These are phyloP conservation scores for Huntiella decipiens DNA, from an alignment of 2,329 filamentous ascomycete species.

Conservation along the genomic window DNA sequence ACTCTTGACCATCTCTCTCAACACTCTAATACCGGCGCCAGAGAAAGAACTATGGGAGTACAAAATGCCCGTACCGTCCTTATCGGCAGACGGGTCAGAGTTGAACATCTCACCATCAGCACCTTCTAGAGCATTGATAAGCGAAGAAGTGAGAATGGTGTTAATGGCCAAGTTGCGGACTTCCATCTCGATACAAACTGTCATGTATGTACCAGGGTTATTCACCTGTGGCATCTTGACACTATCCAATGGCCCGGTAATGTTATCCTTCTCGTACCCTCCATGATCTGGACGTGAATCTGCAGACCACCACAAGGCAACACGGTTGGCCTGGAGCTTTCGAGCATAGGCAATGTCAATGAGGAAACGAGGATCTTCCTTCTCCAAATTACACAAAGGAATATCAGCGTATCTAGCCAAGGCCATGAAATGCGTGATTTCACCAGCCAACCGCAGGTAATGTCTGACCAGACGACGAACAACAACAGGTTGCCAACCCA, in stretches of 20 bases:
- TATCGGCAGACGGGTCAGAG: constrained; percentile 44
- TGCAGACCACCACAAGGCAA: constrained; percentile 93
- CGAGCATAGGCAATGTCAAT: constrained; percentile 93
- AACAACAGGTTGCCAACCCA: constrained; percentile 85
- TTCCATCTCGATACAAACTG: constrained; percentile 88
- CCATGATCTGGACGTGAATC: constrained; percentile 81
- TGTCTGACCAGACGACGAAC: constrained; percentile 72
- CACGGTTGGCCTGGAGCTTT: constrained; percentile 72
- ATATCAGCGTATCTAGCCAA: constrained; percentile 85
- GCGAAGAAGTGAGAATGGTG: constrained; percentile 85
- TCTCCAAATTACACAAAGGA: constrained; percentile 85
- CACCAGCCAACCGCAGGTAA: constrained; percentile 81
- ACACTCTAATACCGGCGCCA: constrained; percentile 72
- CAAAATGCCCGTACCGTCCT: constrained; percentile 17
- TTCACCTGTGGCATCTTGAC: constrained; percentile 89
- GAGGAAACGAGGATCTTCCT: constrained; percentile 80
- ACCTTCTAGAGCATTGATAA: constrained; percentile 92
- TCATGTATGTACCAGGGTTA: constrained; percentile 81
- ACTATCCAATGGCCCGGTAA: constrained; percentile 62
- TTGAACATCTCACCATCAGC: constrained; percentile 76
- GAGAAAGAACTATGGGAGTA: constrained; percentile 49
- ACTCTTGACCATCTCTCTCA: constrained; percentile 94
- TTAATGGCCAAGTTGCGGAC: constrained; percentile 93
- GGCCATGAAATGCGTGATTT: constrained; percentile 74
- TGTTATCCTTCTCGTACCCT: constrained; percentile 84